Conservation (phyloP, 805 yeast genomes). For the Saturnispora sekii region DNA sequence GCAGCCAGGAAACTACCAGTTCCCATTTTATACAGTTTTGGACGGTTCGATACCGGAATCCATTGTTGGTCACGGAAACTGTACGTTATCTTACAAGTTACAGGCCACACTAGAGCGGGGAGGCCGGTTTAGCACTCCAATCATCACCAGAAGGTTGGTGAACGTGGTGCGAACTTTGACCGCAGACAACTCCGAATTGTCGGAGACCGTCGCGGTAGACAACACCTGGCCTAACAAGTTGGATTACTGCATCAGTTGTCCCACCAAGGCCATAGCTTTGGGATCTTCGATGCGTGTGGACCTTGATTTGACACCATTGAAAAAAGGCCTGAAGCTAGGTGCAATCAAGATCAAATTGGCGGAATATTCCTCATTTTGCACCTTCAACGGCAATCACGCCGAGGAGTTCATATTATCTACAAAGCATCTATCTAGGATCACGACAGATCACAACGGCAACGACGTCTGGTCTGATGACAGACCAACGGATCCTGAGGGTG, state of each 20-base stretch:
- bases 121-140: constrained; percentile 60
- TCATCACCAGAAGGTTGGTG: constrained; percentile 59
- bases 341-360: constrained; percentile 56
- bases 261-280: constrained; percentile 81
- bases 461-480: constrained; percentile 30
- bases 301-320: constrained; percentile 64
- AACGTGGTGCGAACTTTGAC: constrained; percentile 81
- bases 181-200: constrained; percentile 75
- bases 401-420: constrained; percentile 53
- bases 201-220: constrained; percentile 89
- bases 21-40: constrained; percentile 76
- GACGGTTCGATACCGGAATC: constrained; percentile 85
- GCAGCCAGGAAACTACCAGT: constrained; percentile 73
- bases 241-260: constrained; percentile 79
- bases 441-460: constrained; percentile 31
- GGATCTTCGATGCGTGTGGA: constrained; percentile 71
- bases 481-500: constrained; percentile 30
- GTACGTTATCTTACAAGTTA: constrained; percentile 59
- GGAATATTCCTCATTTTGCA: constrained; percentile 54
- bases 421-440: constrained; percentile 36
- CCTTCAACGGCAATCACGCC: constrained; percentile 45
- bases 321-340: constrained; percentile 74
- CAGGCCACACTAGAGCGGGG: constrained; percentile 69
- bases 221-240: constrained; percentile 94
- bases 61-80: constrained; percentile 81